These are phyloP conservation scores for Prunus kanzakura DNA, from an alignment of 306 rosid genomes.

Conservation along the genomic window DNA sequence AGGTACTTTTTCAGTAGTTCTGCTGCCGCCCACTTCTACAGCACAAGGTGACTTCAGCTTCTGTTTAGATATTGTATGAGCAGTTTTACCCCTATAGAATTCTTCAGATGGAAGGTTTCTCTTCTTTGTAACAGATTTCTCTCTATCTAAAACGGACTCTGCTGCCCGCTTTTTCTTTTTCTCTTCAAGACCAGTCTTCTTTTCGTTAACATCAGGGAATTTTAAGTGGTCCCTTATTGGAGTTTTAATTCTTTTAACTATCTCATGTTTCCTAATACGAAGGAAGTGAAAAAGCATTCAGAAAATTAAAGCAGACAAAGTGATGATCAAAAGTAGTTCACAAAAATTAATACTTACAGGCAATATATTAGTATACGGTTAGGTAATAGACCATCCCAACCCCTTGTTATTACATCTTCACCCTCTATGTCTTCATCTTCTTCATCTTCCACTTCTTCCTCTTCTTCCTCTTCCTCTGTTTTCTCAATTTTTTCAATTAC, in stretches of 20 bases:
- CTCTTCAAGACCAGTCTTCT: constrained; percentile 2
- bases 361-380: constrained; percentile 82
- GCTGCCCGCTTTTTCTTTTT: constrained; percentile 24
- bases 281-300: constrained; percentile 11
- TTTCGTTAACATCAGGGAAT: constrained; percentile 35
- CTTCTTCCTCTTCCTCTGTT: not conserved
- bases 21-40: constrained; percentile 26
- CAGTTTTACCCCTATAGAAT: constrained; percentile 24
- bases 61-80: constrained; percentile 27
- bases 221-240: constrained; percentile 68
- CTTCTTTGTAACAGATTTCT: constrained; percentile 36
- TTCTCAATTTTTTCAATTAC: constrained; percentile 24
- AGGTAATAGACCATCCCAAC: constrained; percentile 73
- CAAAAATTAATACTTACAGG: constrained; percentile 51
- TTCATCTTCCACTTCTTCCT: constrained; percentile 5
- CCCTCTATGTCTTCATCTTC: no score
- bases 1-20: constrained; percentile 27
- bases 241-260: constrained; percentile 51
- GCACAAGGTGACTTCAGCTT: constrained; percentile 29
- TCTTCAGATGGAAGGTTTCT: constrained; percentile 26
- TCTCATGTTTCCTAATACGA: constrained; percentile 67
- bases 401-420: constrained; percentile 46
- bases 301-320: constrained; percentile 16
- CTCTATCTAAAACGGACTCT: constrained; percentile 24
- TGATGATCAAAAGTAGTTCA: constrained; percentile 9